Conservation (phyloP, 192 early-diverging fungal genomes). For the Coemansia sp. region DNA sequence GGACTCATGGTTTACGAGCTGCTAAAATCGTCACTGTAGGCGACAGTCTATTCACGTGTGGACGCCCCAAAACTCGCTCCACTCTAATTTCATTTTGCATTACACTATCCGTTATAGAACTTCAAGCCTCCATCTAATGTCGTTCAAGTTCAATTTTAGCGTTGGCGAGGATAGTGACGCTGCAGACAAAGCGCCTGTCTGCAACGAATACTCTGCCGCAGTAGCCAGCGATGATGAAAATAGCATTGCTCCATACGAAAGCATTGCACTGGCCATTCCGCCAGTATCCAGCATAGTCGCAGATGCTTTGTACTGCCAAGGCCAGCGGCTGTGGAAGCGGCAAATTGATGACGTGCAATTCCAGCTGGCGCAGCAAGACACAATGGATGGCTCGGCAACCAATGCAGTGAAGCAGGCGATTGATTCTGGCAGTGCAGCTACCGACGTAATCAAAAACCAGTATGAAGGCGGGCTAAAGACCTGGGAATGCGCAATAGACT, state of each 20-base stretch:
- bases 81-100: too few relatives aligned
- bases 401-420: constrained; percentile 33
- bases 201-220: neutral
- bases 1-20: constrained; percentile 46
- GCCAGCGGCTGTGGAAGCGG: constrained; percentile 60
- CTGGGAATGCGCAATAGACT: constrained; percentile 91
- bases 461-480: constrained; percentile 98
- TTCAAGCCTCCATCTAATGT: constrained; percentile 14
- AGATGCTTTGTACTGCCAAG: constrained; percentile 36
- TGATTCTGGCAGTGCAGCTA: constrained; percentile 21
- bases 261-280: constrained; percentile 29
- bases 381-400: constrained; percentile 52
- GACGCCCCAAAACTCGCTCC: neutral
- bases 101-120: too few relatives aligned
- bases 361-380: constrained; percentile 74
- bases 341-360: constrained; percentile 80
- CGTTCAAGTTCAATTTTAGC: constrained; percentile 50
- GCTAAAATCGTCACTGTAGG: constrained; percentile 22
- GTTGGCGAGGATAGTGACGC: constrained; percentile 22
- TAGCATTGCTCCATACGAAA: constrained; percentile 15
- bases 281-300: constrained; percentile 34
- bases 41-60: neutral
- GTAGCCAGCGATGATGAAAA: neutral
- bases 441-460: constrained; percentile 82
- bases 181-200: too few relatives aligned